These are phyloP conservation scores for Diaporthe caulivora DNA, from an alignment of 2,329 filamentous ascomycete species.

Conservation along the genomic window DNA sequence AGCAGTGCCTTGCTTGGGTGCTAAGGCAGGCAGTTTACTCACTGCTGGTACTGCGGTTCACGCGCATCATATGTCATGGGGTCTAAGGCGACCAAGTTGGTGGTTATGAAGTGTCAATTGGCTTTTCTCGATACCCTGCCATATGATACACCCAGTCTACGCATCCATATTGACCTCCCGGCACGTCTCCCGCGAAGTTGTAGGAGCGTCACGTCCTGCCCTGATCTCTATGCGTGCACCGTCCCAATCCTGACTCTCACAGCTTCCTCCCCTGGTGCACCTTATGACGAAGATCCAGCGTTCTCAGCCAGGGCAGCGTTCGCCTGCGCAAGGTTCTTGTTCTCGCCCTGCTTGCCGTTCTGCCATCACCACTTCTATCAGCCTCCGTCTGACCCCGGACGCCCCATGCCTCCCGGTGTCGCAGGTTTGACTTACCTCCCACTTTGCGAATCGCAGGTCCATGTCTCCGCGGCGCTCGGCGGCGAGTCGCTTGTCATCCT, in stretches of 20 bases:
- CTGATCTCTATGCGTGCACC: neutral
- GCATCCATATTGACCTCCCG: neutral
- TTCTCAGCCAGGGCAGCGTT: constrained; percentile 56
- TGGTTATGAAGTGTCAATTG: constrained; percentile 27
- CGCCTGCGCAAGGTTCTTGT: constrained; percentile 76
- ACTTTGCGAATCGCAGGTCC: constrained; percentile 93
- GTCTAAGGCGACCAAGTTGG: neutral
- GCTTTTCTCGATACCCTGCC: neutral
- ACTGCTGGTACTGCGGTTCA: constrained; percentile 17
- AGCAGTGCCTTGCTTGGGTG: neutral
- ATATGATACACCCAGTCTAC: constrained; percentile 17
- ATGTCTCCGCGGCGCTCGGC: constrained; percentile 92
- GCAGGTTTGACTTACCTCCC: constrained; percentile 79
- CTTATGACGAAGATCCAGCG: constrained; percentile 46
- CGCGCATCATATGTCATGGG: neutral
- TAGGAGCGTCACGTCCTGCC: neutral
- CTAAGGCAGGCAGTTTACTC: neutral
- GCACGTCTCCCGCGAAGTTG: neutral
- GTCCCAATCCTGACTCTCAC: neutral
- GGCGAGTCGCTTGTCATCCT: constrained; percentile 89
- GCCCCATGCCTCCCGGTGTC: neutral
- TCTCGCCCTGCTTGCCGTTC: constrained; percentile 96
- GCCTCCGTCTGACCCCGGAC: constrained; percentile 25
- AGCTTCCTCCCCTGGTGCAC: neutral
- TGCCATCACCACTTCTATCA: constrained; percentile 56